phyloP scores from a whole-genome alignment of 208 protist species.

The Trypanosoma mega region DNA sequence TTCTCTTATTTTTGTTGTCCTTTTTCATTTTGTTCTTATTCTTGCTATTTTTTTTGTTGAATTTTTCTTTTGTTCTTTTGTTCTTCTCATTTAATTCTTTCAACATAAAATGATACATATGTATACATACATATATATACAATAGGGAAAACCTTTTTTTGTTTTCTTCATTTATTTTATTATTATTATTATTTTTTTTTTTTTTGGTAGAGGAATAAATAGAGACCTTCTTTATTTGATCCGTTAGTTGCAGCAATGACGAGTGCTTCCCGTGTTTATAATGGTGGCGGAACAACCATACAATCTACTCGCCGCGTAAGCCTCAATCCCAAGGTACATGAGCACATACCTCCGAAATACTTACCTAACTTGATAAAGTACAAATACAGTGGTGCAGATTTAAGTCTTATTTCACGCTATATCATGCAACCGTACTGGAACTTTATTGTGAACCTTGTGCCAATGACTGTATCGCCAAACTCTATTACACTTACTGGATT shows the following conservation, averaged over 20 bases:
- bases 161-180: not conserved
- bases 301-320: constrained; percentile 20
- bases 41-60: too few species aligned
- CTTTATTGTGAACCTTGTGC: constrained; percentile 78
- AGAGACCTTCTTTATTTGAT: too few species aligned
- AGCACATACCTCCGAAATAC: constrained; percentile 64
- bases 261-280: constrained; percentile 4
- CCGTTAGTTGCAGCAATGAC: too few species aligned
- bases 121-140: constrained; percentile 11
- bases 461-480: constrained; percentile 89
- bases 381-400: constrained; percentile 78
- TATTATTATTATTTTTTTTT: constrained; percentile 17
- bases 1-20: too few species aligned
- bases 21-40: too few species aligned
- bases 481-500: constrained; percentile 85
- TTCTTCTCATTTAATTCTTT: not conserved
- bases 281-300: not conserved
- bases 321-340: constrained; percentile 42
- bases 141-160: too few species aligned
- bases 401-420: constrained; percentile 64
- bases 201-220: constrained; percentile 5
- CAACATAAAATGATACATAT: not conserved
- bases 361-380: constrained; percentile 79
- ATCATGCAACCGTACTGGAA: constrained; percentile 88
- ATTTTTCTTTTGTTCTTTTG: too few species aligned